A percentile compares a stretch with the other conserved stretches of the same genome.
Evolutionary conservation across 2,329 filamentous ascomycete genomes (phyloP).

Genomic region (Neurospora crassa): DNA sequence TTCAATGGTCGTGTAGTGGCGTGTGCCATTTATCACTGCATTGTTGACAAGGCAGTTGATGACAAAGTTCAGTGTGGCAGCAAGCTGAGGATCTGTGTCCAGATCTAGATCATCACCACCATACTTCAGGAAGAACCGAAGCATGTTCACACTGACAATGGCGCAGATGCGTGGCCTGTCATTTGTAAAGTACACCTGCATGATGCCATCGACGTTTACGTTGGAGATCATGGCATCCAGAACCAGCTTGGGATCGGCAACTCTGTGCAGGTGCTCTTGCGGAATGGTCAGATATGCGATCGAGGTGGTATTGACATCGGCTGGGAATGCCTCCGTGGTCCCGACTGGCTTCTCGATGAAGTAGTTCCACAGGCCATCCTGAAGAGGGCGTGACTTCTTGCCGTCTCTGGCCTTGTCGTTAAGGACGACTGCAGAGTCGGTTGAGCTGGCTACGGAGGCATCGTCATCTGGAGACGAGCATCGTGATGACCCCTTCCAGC

Average conservation of each 20-base stretch:
- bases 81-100: background rate
- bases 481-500: background rate
- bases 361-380: slow-evolving; percentile 2
- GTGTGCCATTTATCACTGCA: background rate
- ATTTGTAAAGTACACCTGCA: slow-evolving; percentile 1
- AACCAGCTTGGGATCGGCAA: background rate
- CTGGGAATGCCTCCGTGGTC: background rate
- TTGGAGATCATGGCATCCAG: slow-evolving; percentile 1
- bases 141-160: slow-evolving; percentile 1
- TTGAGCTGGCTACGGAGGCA: background rate
- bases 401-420: background rate
- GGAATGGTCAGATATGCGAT: slow-evolving; percentile 3
- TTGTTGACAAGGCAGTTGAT: background rate
- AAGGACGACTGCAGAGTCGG: background rate
- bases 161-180: background rate
- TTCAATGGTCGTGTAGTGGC: background rate
- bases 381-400: background rate
- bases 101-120: background rate
- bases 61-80: background rate
- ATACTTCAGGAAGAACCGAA: slow-evolving; percentile 5
- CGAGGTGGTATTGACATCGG: slow-evolving; percentile 1
- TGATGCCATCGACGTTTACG: background rate
- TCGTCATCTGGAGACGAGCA: background rate
- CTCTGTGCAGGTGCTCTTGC: background rate
- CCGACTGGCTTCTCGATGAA: background rate